Evolutionary conservation across 1,284 basidiomycete genomes (phyloP).

Genomic region (Trichosporon sp.): DNA sequence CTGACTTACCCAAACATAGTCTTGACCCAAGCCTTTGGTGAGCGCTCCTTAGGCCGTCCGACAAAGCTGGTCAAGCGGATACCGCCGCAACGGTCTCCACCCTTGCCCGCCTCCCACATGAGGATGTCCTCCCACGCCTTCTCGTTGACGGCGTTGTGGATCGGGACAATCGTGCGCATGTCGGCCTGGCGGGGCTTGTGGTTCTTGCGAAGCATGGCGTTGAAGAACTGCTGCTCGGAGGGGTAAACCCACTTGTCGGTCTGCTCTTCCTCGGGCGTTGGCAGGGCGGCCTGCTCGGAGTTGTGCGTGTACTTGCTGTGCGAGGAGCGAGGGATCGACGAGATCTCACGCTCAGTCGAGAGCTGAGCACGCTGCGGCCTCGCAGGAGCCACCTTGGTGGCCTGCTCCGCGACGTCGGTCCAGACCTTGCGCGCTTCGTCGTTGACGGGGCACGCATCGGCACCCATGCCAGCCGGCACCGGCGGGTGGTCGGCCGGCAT

Average conservation of each 20-base stretch:
- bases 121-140: slow-evolving; percentile 89
- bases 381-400: slow-evolving; percentile 43
- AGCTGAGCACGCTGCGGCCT: slow-evolving; percentile 36
- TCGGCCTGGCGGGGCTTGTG: slow-evolving; percentile 74
- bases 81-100: slow-evolving; percentile 79
- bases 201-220: slow-evolving; percentile 92
- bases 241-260: slow-evolving; percentile 90
- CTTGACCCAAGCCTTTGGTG: slow-evolving; percentile 79
- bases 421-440: slow-evolving; percentile 59
- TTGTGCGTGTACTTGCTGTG: slow-evolving; percentile 32
- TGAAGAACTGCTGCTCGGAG: slow-evolving; percentile 95
- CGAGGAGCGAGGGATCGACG: slow-evolving; percentile 75
- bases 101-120: slow-evolving; percentile 82
- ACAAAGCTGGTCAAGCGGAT: slow-evolving; percentile 56
- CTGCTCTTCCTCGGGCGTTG: slow-evolving; percentile 56
- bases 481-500: slow-evolving; percentile 34
- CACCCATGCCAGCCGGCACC: slow-evolving; percentile 28
- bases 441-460: slow-evolving; percentile 72
- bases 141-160: slow-evolving; percentile 99
- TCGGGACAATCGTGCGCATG: slow-evolving; percentile 95
- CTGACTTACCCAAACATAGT: slow-evolving; percentile 77
- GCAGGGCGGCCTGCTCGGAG: slow-evolving; percentile 24
- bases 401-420: slow-evolving; percentile 47
- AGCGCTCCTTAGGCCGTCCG: slow-evolving; percentile 61
- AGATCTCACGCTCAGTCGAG: slow-evolving; percentile 70